Base-by-base conservation (phyloP, 2,329 filamentous ascomycete genomes). In the Akanthomyces uredinophilus region DNA sequence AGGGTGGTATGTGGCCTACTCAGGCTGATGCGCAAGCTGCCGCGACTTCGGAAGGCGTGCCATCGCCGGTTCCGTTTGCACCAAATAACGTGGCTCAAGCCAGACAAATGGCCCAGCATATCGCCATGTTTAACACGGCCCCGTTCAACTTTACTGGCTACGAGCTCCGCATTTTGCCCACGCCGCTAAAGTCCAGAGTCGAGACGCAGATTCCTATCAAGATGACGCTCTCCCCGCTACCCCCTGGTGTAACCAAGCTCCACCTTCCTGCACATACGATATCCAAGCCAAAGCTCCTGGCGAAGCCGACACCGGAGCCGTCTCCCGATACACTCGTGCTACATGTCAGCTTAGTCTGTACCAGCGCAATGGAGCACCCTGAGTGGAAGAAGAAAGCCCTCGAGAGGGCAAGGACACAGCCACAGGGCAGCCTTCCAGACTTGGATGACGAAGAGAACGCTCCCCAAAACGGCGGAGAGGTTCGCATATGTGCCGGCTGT, bases 181-280 rank as follows among this genome's bases (percentile, higher is more conserved):
- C 86, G 4, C 88, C 88, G 5, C 72, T 85, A 62, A 98, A 97
- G 75, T 96, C 93, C 18, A 87, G 95, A 24, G 95, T 98, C 20
- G 95, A 99, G 78, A 98, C 95, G 0, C 95, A 98, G 72, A 97
- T 98, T 68, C 91, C 90, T 10, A 91, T 97, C 67, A 88, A 88
- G 69, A 82, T 98, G 74, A 89, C 87, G 0, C 76, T 98, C 44
- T 88, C 87, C 62, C 87, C 90, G 22, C 79, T 96, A 52, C 92
- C 93, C 1, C 78, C 82, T 0, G 89, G 89, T 13, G 85, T 93
- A 62, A 90, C 88, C 66, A 91, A 89, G 71, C 78, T 98, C 56
- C 92, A 96, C 70, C 83, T 99, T 18, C 95, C 94, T 5, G 87
- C 89, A 4, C 88, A 97, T 71, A 96, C 92, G 1, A 95, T 99